Evolutionary conservation across 805 yeast species (phyloP), one percentile per base, ranked within the genome.

Genomic region (Schwanniomyces sp.): DNA sequence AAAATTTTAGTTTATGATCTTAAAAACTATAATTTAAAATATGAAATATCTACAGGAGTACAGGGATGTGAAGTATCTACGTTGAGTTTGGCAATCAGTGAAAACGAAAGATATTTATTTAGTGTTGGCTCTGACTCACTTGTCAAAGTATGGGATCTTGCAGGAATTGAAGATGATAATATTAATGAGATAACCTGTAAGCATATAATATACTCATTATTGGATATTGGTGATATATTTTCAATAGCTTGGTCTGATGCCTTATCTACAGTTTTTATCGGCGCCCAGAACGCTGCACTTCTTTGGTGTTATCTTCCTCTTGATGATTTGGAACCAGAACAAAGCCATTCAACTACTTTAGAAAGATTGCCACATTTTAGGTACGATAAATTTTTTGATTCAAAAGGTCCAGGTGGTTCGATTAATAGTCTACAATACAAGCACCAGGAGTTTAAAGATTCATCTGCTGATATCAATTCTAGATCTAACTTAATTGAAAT

Each of bases 181-280:
- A 17, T 27, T 16, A 49, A 50, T n/a, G 28, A 43, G 26, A 56
- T 63, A 34, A 52, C 47, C 10, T 70, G 75, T 45, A 61, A 86
- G 0, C 86, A 87, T 56, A 86, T 96, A 0, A 81, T 91, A 7
- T 92, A 92, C 63, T 86, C 96, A 0, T 65, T 86, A 9, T 78
- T 86, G 30, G 99, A 92, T 68, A 86, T 92, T 44, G 99, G 99
- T 43, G 99, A 92, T 64, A 86, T 92, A 14, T 92, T 92, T 61
- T 85, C 96, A 7, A 68, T 92, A 29, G 79, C 83, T 7, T 89
- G 94, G 82, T 75, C 85, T 12, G 79, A 81, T 16, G 53, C 68
- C 1, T 63, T 79, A 9, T 76, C 82, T 41, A 81, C 88, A 0
- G 72, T 92, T 4, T 88, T 84, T 52, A 79, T 89, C 56, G 99